These are phyloP conservation scores for Pichia californica DNA, from an alignment of 805 yeast genomes.

Conservation along the genomic window DNA sequence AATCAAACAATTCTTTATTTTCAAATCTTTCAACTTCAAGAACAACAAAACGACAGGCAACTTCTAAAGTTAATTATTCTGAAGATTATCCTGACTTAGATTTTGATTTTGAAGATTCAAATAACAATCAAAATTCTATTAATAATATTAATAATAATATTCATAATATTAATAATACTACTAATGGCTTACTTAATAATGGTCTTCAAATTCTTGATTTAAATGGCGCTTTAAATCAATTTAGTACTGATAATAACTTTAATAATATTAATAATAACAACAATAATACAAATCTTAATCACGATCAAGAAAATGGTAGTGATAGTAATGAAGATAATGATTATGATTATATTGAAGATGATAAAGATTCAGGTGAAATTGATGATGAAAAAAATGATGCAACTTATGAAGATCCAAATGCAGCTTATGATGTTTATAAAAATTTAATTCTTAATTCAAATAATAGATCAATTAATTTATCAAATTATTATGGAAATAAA, in stretches of 20 bases:
- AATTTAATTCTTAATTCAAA: constrained; percentile 9
- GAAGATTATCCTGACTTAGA: constrained; percentile 66
- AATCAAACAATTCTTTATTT: constrained; percentile 66
- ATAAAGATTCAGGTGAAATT: constrained; percentile 46
- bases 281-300: constrained; percentile 37
- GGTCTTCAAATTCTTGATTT: not conserved
- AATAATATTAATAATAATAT: not conserved
- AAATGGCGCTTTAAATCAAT: too few species aligned
- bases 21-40: constrained; percentile 72
- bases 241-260: not conserved
- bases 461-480: constrained; percentile 16
- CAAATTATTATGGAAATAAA: constrained; percentile 31
- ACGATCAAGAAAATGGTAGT: not conserved
- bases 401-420: constrained; percentile 58
- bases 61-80: constrained; percentile 67
- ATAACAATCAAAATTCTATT: not conserved
- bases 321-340: constrained; percentile 25
- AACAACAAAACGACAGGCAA: constrained; percentile 63
- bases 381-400: constrained; percentile 60
- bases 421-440: constrained; percentile 28
- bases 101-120: constrained; percentile 35
- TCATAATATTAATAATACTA: not conserved
- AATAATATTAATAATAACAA: not conserved
- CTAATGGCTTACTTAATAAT: not conserved
- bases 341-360: constrained; percentile 37